phyloP scores from a whole-genome alignment of 345 rosid species.

The Populus ilicifolia region DNA sequence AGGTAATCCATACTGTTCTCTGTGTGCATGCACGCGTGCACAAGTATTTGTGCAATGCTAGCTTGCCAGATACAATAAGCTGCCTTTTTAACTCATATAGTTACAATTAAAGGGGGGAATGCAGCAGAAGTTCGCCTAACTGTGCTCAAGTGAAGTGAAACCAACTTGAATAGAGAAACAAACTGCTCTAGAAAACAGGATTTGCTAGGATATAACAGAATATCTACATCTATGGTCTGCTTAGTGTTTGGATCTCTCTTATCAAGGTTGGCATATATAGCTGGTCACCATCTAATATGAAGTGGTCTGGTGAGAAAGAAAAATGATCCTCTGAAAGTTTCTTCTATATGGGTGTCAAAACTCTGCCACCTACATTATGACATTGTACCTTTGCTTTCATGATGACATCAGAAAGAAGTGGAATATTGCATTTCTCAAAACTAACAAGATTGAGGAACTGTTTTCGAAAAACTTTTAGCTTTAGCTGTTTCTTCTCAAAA shows the following conservation, averaged over 20 bases:
- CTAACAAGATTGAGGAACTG: neutral
- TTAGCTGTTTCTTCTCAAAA: neutral
- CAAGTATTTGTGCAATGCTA: neutral
- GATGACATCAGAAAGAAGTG: neutral
- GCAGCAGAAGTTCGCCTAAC: neutral
- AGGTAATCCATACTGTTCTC: slow-evolving; percentile 38
- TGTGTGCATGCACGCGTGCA: too few relatives aligned
- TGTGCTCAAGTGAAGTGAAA: neutral
- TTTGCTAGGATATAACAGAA: neutral
- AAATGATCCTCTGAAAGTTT: neutral
- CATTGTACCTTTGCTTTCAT: neutral
- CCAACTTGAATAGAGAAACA: neutral
- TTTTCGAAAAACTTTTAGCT: neutral
- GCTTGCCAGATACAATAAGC: neutral
- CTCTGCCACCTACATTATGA: neutral
- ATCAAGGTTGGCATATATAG: neutral
- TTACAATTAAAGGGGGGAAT: neutral
- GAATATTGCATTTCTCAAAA: neutral
- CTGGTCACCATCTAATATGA: neutral
- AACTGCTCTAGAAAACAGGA: neutral
- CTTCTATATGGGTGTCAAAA: neutral
- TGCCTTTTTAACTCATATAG: neutral
- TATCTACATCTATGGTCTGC: neutral
- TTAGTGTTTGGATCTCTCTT: neutral
- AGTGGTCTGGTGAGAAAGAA: neutral